Conservation (phyloP, 2,329 filamentous ascomycete genomes). For the Plectosphaerella sp. region DNA sequence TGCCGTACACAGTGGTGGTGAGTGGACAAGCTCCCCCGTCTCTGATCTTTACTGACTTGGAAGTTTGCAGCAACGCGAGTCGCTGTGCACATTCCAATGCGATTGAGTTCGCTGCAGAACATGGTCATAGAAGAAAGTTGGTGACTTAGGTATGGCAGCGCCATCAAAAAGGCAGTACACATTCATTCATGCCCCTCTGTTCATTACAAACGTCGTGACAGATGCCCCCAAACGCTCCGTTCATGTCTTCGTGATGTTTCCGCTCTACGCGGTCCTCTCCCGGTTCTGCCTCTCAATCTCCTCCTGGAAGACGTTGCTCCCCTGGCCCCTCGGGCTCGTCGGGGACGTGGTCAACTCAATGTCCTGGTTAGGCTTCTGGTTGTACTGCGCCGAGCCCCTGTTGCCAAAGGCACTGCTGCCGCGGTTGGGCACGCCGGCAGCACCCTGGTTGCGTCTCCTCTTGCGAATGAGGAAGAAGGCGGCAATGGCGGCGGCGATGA, state of each 20-base stretch:
- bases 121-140: no score
- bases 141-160: no score
- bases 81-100: neutral
- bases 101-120: neutral
- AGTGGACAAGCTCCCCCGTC: neutral
- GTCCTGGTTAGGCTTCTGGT: slow-evolving; percentile 11
- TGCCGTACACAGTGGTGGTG: neutral
- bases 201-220: no score
- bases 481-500: slow-evolving; percentile 15
- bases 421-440: slow-evolving; percentile 8
- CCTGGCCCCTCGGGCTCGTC: slow-evolving; percentile 11
- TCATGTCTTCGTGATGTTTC: neutral
- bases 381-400: slow-evolving; percentile 4
- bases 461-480: slow-evolving; percentile 19
- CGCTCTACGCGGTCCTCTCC: slow-evolving; percentile 4
- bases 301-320: slow-evolving; percentile 29
- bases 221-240: no score
- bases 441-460: slow-evolving; percentile 15
- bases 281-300: slow-evolving; percentile 28
- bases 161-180: no score
- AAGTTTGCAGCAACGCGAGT: neutral
- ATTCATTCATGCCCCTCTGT: no score
- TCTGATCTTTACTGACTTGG: neutral
- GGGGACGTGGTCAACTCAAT: slow-evolving; percentile 25
- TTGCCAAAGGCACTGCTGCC: slow-evolving; percentile 1